Percentiles rank a stretch among this genome's conserved stretches.
Conservation (phyloP, 768 basidiomycete species). For the Gymnopilus dilepis region DNA sequence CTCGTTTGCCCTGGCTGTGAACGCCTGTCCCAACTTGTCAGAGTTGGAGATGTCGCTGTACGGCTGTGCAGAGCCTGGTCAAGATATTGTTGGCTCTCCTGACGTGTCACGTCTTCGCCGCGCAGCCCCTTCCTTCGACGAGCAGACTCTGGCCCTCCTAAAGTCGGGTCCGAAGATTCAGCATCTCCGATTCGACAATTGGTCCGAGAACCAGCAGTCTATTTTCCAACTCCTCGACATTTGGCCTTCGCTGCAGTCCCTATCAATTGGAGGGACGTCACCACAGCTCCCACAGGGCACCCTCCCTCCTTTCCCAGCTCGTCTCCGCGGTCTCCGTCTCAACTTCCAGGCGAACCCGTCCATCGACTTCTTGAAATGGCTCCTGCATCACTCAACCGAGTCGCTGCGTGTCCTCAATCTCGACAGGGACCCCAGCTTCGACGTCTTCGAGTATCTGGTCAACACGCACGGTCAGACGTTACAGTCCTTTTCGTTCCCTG, state of each 20-base stretch:
- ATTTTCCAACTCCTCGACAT: constrained; percentile 67
- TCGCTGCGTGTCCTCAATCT: constrained; percentile 61
- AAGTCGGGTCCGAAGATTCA: constrained; percentile 58
- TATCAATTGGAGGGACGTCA: constrained; percentile 63
- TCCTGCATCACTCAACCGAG: constrained; percentile 60
- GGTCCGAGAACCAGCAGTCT: constrained; percentile 65
- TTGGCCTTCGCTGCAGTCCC: constrained; percentile 61
- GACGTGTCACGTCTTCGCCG: constrained; percentile 52
- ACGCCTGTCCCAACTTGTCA: constrained; percentile 62
- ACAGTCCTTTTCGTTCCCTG: constrained; percentile 61
- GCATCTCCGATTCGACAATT: constrained; percentile 68
- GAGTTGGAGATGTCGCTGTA: constrained; percentile 64
- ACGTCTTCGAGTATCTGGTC: constrained; percentile 60
- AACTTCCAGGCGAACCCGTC: constrained; percentile 71
- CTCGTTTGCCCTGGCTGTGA: constrained; percentile 63
- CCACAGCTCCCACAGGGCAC: constrained; percentile 53
- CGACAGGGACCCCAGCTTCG: constrained; percentile 60
- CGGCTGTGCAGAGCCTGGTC: constrained; percentile 56
- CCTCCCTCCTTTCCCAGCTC: constrained; percentile 49
- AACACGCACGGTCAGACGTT: constrained; percentile 53
- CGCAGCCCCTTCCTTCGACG: constrained; percentile 59
- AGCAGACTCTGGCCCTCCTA: constrained; percentile 54
- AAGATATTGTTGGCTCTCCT: constrained; percentile 54
- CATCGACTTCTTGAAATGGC: constrained; percentile 70
- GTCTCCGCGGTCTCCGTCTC: constrained; percentile 59